Evolutionary conservation across 2,329 filamentous ascomycete species (phyloP).

Genomic region (Fusarium robinianum): DNA sequence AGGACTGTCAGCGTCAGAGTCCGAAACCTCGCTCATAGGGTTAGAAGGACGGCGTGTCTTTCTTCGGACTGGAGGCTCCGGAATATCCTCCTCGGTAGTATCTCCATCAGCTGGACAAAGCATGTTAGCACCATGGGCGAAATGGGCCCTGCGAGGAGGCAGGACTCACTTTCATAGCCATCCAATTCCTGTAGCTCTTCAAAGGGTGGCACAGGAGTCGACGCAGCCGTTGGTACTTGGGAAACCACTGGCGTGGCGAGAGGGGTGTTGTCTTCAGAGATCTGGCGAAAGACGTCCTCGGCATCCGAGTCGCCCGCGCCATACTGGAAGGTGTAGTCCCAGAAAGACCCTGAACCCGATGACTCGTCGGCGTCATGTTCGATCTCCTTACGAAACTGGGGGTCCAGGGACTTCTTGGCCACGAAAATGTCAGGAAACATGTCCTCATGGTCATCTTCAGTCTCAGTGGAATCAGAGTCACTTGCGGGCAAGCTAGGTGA

Average conservation of each 20-base stretch:
- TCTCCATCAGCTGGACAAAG: conserved; percentile 58
- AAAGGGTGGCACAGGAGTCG: conserved; percentile 38
- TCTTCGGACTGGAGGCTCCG: conserved; percentile 53
- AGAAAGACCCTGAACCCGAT: conserved; percentile 63
- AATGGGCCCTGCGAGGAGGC: conserved; percentile 16
- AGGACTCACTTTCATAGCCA: conserved; percentile 63
- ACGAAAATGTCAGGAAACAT: conserved; percentile 81
- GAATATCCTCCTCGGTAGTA: conserved; percentile 64
- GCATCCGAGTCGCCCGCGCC: conserved; percentile 49
- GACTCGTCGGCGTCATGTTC: conserved; percentile 68
- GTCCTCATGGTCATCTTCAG: conserved; percentile 63
- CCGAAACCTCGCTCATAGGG: conserved; percentile 49
- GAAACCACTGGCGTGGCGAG: conserved; percentile 48
- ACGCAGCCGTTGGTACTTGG: conserved; percentile 32
- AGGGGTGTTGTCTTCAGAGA: conserved; percentile 49
- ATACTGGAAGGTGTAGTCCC: conserved; percentile 62
- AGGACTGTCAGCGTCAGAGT: conserved; percentile 55
- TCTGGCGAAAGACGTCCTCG: conserved; percentile 45
- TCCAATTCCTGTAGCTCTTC: conserved; percentile 52
- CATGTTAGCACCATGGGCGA: conserved; percentile 45
- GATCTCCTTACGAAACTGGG: conserved; percentile 72
- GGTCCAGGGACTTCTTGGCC: conserved; percentile 73
- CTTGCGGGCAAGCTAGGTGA: no score
- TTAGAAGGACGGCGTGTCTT: conserved; percentile 51
- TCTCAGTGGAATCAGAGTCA: conserved; percentile 68